Base-by-base conservation (phyloP, 1,139 yeast species). In the Suhomyces taliae region DNA sequence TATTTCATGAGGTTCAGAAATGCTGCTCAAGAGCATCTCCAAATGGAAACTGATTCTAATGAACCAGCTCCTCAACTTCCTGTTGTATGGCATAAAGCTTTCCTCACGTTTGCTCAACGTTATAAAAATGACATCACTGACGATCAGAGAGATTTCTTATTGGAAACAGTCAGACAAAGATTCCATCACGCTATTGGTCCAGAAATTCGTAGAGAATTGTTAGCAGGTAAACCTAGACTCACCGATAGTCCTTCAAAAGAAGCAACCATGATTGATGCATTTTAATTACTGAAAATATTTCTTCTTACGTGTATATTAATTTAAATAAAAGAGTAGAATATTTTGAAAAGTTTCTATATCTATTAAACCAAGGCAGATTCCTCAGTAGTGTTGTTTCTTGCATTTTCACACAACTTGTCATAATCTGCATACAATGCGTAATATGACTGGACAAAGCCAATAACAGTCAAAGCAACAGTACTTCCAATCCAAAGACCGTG, bases 111-210 rank as follows among this genome's bases (percentile, higher is more conserved):
- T 74, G 96, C 97, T 38, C 97, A 91, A 72, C 80, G 97, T 55
- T 93, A 93, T 67, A 93, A 93, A 69, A 91, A 93, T 65, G 99
- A 93, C 73, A 89, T 93, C 50, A 93, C 99, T 12, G 96, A 90
- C 59, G 99, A 95, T 64, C 99, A 93, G 74, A 81, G 97, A 63
- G 99, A 93, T 59, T 90, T 91, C 68, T 73, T 93, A 52, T 70
- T 93, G 62, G 98, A 93, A 59, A 91, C 96, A 3, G 82, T 90
- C 15, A 86, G 96, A 69, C 91, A 87, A 64, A 87, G 96, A 68
- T 85, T 85, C 45, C 99, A 93, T 63, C 87, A 78, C 54, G 86
- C 85, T 31, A 88, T 93, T 53, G 95, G 97, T 2, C 96, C 97
- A 3, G 99, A 91, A 65, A 90, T 93, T 48, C 82, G 99, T 69